Base-by-base conservation (phyloP, 176 grass and related monocot genomes). In the Tuctoria greenei region DNA sequence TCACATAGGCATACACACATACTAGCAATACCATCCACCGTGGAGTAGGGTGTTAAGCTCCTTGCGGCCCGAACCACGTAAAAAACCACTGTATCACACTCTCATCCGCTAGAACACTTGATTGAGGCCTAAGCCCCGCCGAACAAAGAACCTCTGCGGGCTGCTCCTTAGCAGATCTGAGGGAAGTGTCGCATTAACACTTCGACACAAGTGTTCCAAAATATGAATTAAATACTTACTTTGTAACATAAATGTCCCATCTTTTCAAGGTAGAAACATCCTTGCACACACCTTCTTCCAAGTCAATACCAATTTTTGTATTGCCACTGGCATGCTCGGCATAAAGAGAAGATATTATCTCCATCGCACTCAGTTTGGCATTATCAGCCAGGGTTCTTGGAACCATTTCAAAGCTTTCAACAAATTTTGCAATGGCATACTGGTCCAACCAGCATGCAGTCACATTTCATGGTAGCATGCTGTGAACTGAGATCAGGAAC, bases 391-490 rank as follows among this genome's bases (percentile, higher is more conserved):
- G 69, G 25, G 89, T 98, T 85, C 84, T 98, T 36, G 95, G 91
- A 67, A 99, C 77, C 95, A 99, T 99, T 86, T 99, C 95, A 69
- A 97, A 97, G 63, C 91, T 92, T 83, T 97, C 91, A 44, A 86
- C 83, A 77, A 97, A 97, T 83, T 97, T 97, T 18, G 88, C 91
- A 84, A 97, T 92, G 25, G 95, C 95, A 90, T 93, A 92, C 80
- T 97, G 91, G 56, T 97, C 95, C 86, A 97, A 86, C 51, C 91
- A 95, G 82, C 12, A 88, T 60, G 69, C 79, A 13, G 58, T 57
- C 38, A 81, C 16, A 51, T 7, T 17, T 51, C 47, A 51, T 51
- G 47, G 17, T 51, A 51, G 5, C 17, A n/a, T n/a, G n/a, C n/a
- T n/a, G n/a, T n/a, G n/a, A n/a, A n/a, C n/a, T n/a, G n/a, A n/a